Base-by-base conservation (phyloP, 176 grass and related monocot species). In the Oryza meyeriana region DNA sequence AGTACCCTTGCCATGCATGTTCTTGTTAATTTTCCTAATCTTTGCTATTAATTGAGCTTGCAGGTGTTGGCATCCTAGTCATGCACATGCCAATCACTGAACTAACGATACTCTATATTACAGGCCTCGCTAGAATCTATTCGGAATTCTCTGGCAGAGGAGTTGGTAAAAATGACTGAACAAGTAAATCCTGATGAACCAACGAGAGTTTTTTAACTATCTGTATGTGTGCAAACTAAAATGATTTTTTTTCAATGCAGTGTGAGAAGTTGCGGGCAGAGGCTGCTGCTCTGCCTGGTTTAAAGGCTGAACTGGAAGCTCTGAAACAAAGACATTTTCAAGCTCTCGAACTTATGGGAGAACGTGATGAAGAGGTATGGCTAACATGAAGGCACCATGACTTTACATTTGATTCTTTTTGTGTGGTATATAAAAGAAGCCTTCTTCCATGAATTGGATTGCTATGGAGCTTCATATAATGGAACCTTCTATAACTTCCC, bases 341-440 rank as follows among this genome's bases (percentile, higher is more conserved):
- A 70, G 97, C 97, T 57, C 81, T 99, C 42, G 97, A 99, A 85
- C 93, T 99, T 82, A 99, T 96, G 97, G 97, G 97, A 26, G 97
- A 99, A 87, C 97, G 93, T 76, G 97, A 99, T 83, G 97, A 99
- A 96, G 97, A 96, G 97, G 97, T 99, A 85, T 52, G 16, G 2
- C 28, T 83, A 13, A 62, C 29, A 47, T 85, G 69, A 26, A 22
- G 50, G 16, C 34, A 58, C 3, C 76, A 30, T 79, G 39, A 41
- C 34, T 61, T 70, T 55, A 47, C 40, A 52, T 69, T 36, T 61
- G 10, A n/a, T n/a, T 89, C 1, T 35, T 29, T 20, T 24, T 12
- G 42, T 44, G 22, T 47, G 69, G 7, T 9, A 47, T 59, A 59
- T 59, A 52, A 57, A 52, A 4, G 4, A 59, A 68, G 64, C 61